Evolutionary conservation across 1,284 basidiomycete genomes (phyloP), one percentile per base, ranked within the genome.

Genomic region (Austroboletus niveus): DNA sequence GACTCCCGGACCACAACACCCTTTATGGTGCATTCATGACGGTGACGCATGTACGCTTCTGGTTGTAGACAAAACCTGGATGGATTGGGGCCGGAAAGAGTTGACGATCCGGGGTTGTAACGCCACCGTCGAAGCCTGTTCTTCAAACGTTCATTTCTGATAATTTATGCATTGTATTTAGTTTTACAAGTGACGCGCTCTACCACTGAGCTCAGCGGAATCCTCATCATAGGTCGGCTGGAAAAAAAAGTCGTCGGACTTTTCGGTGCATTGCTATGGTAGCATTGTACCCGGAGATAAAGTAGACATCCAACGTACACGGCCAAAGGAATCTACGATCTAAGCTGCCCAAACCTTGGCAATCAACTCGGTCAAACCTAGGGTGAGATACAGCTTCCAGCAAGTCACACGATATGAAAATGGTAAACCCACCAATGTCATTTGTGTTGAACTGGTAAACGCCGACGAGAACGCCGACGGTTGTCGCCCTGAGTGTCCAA

Each of bases 371-470:
- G 87, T 89, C 57, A 91, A 71, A 60, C 86, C 85, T 87, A 60
- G 11, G 38, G 35, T 36, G 51, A 30, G 34, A 47, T n/a, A 62
- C 22, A 54, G 53, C 40, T 51, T n/a, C 43, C 17, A 27, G 7
- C 38, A 20, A 8, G 5, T 52, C 46, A 47, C 54, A 57, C 48
- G 47, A 55, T 40, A 48, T 31, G 31, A 12, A 32, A 32, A 39
- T 12, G 52, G 45, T 14, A 48, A 40, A 75, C 85, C 59, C 58
- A 93, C 95, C 95, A 63, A 98, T 86, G 67, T 98, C 96, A 70
- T 95, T 92, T 41, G 94, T 97, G 78, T 97, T 96, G 79, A 97
- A 97, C 71, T 95, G 89, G 75, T 98, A 99, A 6, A 98, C 80
- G 39, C 97, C 96, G 59, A 92, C 86, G 50, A 97, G 79, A 14